Evolutionary conservation across 257 asterid genomes (phyloP).

Genomic region (Linaria vulgaris): DNA sequence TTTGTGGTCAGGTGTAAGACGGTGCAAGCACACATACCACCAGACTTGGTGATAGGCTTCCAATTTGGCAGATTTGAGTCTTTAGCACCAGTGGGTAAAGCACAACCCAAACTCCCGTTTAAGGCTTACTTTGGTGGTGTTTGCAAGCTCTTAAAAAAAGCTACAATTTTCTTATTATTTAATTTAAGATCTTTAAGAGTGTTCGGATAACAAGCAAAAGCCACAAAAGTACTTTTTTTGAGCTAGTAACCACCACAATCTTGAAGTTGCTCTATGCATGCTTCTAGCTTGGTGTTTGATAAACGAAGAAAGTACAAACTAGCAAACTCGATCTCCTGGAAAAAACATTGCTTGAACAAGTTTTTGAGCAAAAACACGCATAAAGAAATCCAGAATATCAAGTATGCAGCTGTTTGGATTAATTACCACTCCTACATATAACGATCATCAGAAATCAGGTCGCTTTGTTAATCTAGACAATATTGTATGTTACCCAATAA

Average conservation of each 20-base stretch:
- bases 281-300: too few relatives aligned
- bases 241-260: too few relatives aligned
- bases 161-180: too few relatives aligned
- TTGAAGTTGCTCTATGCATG: too few relatives aligned
- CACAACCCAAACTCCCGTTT: not conserved
- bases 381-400: too few relatives aligned
- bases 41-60: not conserved
- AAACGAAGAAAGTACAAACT: too few relatives aligned
- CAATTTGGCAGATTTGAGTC: not conserved
- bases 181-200: too few relatives aligned
- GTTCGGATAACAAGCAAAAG: too few relatives aligned
- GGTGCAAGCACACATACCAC: not conserved
- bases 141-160: too few relatives aligned
- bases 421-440: not conserved
- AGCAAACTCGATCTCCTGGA: not conserved
- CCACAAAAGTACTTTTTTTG: too few relatives aligned
- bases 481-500: slow-evolving; percentile 7
- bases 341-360: not conserved
- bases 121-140: too few relatives aligned
- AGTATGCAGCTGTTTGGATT: too few relatives aligned
- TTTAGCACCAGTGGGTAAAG: not conserved
- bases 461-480: slow-evolving; percentile 7
- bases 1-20: not conserved
- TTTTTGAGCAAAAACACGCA: not conserved
- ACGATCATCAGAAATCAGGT: not conserved